These are phyloP conservation scores for Dendrobium catenatum DNA, from an alignment of 106 monocot genomes.

Conservation along the genomic window DNA sequence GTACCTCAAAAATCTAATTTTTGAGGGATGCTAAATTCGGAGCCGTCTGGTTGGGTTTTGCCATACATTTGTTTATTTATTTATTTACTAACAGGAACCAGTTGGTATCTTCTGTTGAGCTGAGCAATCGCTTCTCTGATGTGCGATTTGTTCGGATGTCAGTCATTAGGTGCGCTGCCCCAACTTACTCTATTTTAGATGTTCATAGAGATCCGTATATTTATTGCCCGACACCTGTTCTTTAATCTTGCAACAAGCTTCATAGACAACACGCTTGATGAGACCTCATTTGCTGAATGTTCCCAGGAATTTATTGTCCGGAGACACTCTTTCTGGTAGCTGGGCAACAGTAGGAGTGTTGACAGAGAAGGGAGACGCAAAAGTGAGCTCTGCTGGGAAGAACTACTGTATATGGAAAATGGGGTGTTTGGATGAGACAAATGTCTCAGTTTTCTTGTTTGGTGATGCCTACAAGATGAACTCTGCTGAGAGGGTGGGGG, in stretches of 20 bases:
- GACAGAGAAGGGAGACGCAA: conserved; percentile 58
- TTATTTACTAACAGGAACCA: conserved; percentile 29
- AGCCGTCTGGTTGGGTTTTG: neutral
- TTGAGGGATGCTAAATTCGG: neutral
- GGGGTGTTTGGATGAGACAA: conserved; percentile 62
- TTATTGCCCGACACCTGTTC: conserved; percentile 6
- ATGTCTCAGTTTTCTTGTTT: conserved; percentile 80
- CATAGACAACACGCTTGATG: neutral
- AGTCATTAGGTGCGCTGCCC: conserved; percentile 40
- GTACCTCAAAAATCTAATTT: too few relatives aligned
- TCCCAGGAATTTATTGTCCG: conserved; percentile 49
- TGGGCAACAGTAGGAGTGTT: conserved; percentile 90
- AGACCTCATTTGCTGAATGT: neutral
- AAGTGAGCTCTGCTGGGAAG: conserved; percentile 64
- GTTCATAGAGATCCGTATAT: neutral
- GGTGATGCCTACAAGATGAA: conserved; percentile 62
- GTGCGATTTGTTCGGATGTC: conserved; percentile 70
- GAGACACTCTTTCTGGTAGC: conserved; percentile 66
- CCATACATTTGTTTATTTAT: neutral
- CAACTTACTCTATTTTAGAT: neutral
- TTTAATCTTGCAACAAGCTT: neutral
- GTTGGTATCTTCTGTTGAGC: conserved; percentile 37
- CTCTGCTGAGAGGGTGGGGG: conserved; percentile 44
- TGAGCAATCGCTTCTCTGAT: conserved; percentile 67
- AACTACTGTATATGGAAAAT: conserved; percentile 73